These are phyloP conservation scores for Microstroma glucosiphilum DNA, from an alignment of 1,284 basidiomycete genomes.

Conservation along the genomic window DNA sequence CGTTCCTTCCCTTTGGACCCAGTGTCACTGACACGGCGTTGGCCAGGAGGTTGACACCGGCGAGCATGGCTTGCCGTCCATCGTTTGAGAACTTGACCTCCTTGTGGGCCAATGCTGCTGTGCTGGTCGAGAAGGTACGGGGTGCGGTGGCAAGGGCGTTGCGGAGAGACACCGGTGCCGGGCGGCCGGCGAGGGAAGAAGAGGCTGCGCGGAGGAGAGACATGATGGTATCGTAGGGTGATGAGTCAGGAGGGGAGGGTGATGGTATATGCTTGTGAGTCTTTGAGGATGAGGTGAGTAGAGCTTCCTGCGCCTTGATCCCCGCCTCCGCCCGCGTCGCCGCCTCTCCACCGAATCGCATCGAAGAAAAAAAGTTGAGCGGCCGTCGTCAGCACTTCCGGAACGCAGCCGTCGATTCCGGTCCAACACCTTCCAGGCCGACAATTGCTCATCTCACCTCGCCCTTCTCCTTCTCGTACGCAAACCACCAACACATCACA, in stretches of 20 bases:
- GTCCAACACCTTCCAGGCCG: no score
- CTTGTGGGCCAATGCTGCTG: constrained; percentile 59
- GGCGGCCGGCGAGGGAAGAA: constrained; percentile 26
- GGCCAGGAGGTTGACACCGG: constrained; percentile 91
- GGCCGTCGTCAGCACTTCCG: no score
- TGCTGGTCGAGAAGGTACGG: constrained; percentile 22
- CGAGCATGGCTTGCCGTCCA: constrained; percentile 84
- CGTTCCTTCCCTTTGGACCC: constrained; percentile 94
- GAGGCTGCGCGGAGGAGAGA: constrained; percentile 36
- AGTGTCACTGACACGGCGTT: constrained; percentile 71
- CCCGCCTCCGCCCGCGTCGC: constrained; percentile 16
- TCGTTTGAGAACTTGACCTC: constrained; percentile 96
- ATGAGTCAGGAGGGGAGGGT: constrained; percentile 10
- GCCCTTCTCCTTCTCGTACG: no score
- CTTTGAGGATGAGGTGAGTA: not conserved
- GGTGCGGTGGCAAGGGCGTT: constrained; percentile 19
- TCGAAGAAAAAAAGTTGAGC: constrained; percentile 9
- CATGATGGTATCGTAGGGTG: constrained; percentile 19
- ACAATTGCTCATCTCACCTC: no score
- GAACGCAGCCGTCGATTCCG: no score
- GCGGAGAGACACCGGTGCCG: constrained; percentile 22
- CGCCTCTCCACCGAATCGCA: constrained; percentile 11
- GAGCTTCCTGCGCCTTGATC: constrained; percentile 17
- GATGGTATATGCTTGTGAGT: constrained; percentile 7
- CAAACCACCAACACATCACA: no score